Evolutionary conservation across 2,329 filamentous ascomycete genomes (phyloP), one percentile per base, ranked within the genome.

Genomic region (Colletotrichum viniferum): DNA sequence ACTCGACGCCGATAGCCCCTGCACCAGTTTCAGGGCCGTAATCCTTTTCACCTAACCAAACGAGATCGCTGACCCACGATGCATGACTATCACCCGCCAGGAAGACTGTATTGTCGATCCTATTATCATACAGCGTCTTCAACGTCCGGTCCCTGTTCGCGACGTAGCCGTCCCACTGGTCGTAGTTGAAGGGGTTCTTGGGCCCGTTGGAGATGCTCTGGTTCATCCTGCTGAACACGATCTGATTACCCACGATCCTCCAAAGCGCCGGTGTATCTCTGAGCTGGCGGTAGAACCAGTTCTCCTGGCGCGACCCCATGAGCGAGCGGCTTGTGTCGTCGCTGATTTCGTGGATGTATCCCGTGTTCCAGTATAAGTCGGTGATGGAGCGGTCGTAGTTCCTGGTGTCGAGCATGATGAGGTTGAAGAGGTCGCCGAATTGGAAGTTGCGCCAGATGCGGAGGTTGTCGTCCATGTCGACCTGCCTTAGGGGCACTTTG

Each of bases 291-390:
- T 94, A 94, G 83, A 95, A 93, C 94, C 94, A 96, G 78, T 91
- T 90, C 82, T 96, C 94, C 81, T 96, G 94, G 12, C 90, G 89
- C 2, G 88, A 86, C 3, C 94, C 94, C 93, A 96, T 95, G 77
- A 96, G 84, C 0, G 89, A 90, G 7, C 94, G 90, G 9, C 91
- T 89, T 2, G 92, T 90, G 71, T 95, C 93, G 78, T 95, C 90
- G 21, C 90, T 80, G 74, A 95, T 93, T 3, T 85, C 79, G 74
- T 90, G 86, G 56, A 93, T 85, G 80, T 94, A 94, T 38, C 90
- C 86, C 1, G 88, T 88, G 80, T 94, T 94, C 87, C 89, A 90
- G 77, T 76, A 90, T 74, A 88, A 76, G 78, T 88, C 86, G 10
- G 36, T 74, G 6, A 77, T 76, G 21, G 71, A 38, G 65, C 93